Evolutionary conservation across 2,329 filamentous ascomycete species (phyloP).

Genomic region (Nothopassalora personata): DNA sequence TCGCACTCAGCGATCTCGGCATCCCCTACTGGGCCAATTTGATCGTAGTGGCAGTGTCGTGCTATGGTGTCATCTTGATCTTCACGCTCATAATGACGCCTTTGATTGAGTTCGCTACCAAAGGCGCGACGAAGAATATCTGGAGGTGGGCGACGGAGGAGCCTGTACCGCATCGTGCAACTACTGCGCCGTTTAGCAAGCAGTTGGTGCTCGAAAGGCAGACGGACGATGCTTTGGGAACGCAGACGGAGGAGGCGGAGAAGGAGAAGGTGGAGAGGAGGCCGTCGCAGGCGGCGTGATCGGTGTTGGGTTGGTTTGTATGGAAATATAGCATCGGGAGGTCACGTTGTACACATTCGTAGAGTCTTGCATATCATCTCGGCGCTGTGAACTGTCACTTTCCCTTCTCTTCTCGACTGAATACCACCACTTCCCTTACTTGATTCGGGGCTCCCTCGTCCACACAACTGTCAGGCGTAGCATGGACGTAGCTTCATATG

Average conservation of each 20-base stretch:
- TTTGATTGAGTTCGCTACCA: conserved; percentile 21
- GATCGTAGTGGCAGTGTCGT: conserved; percentile 34
- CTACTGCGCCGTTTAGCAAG: conserved; percentile 23
- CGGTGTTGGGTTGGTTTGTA: too few species aligned
- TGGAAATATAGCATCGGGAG: too few species aligned
- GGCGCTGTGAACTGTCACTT: too few species aligned
- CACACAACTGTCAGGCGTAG: too few species aligned
- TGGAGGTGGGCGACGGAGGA: conserved; percentile 25
- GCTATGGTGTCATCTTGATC: conserved; percentile 26
- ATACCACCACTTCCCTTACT: too few species aligned
- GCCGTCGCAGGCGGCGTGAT: background rate
- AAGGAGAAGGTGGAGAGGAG: conserved; percentile 1
- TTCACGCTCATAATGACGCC: conserved; percentile 18
- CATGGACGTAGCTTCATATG: too few species aligned
- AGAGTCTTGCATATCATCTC: too few species aligned
- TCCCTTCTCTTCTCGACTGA: too few species aligned
- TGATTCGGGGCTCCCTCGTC: too few species aligned
- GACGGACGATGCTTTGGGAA: conserved; percentile 5
- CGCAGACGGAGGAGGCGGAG: conserved; percentile 6
- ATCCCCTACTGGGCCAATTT: conserved; percentile 34
- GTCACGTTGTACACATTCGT: too few species aligned
- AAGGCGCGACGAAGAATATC: conserved; percentile 21
- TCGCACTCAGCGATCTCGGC: conserved; percentile 30
- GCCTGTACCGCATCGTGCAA: conserved; percentile 20
- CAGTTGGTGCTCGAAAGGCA: conserved; percentile 18